A percentile compares a stretch with the other conserved stretches of the same genome.
These are phyloP conservation scores for Eimeria necatrix DNA, from an alignment of 169 alveolate species.

Conservation along the genomic window DNA sequence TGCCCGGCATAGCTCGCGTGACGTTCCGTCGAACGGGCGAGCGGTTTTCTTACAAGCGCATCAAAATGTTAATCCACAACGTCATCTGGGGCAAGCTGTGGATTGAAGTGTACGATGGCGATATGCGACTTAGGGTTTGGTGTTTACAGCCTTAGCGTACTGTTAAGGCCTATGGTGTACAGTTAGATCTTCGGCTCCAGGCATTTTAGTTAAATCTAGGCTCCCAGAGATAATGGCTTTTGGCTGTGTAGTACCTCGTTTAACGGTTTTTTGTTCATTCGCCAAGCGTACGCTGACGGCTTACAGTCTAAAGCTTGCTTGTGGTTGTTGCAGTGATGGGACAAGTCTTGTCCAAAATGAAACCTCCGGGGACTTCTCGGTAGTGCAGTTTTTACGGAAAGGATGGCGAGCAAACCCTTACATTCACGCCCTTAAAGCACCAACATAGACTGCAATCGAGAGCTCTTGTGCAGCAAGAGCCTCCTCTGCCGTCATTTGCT, in stretches of 20 bases:
- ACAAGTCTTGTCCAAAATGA: slow-evolving; percentile 87
- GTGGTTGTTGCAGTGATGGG: slow-evolving; percentile 85
- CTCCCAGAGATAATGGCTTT: neutral
- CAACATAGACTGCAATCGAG: neutral
- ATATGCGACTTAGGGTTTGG: neutral
- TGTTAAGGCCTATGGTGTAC: neutral
- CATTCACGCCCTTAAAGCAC: neutral
- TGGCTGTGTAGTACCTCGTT: neutral
- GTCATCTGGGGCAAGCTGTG: slow-evolving; percentile 93
- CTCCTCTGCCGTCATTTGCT: neutral
- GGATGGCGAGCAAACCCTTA: slow-evolving; percentile 87
- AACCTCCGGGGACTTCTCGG: slow-evolving; percentile 90
- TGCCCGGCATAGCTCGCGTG: slow-evolving; percentile 87
- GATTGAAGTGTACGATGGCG: slow-evolving; percentile 88
- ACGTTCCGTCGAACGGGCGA: slow-evolving; percentile 74
- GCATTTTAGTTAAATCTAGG: neutral
- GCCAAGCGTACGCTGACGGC: neutral
- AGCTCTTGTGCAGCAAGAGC: neutral
- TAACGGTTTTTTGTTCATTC: neutral
- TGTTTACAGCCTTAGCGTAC: neutral
- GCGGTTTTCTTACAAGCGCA: slow-evolving; percentile 86
- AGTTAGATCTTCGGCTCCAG: neutral
- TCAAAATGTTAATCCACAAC: slow-evolving; percentile 92
- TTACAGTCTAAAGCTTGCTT: neutral
- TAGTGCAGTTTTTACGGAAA: slow-evolving; percentile 89